Conservation (phyloP, 306 rosid genomes). For the Cicer arietinum region DNA sequence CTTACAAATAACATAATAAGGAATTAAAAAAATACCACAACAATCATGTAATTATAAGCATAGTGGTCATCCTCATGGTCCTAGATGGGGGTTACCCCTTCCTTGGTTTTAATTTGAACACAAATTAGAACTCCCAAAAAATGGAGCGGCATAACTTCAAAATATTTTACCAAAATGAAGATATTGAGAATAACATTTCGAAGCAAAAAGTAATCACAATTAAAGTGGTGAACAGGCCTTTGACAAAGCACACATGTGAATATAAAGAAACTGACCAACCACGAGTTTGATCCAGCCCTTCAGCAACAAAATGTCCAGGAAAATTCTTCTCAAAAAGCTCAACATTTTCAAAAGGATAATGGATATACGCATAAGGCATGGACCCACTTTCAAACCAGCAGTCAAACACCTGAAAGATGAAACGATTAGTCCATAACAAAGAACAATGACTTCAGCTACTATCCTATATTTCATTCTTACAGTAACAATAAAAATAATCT, state of each 20-base stretch:
- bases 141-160: neutral
- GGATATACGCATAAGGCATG: conserved; percentile 97
- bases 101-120: conserved; percentile 22
- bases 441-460: conserved; percentile 24
- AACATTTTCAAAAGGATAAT: conserved; percentile 88
- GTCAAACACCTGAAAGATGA: conserved; percentile 84
- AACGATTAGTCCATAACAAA: conserved; percentile 32
- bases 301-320: conserved; percentile 97
- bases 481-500: neutral
- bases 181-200: conserved; percentile 7
- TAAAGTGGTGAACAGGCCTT: conserved; percentile 23
- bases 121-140: conserved; percentile 21
- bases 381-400: conserved; percentile 99
- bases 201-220: conserved; percentile 19
- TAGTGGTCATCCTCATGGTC: neutral
- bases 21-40: conserved; percentile 1
- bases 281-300: conserved; percentile 97
- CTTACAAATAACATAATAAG: neutral
- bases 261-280: conserved; percentile 77
- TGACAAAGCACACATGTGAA: conserved; percentile 22
- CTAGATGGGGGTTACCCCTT: neutral
- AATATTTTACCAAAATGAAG: neutral
- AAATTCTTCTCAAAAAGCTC: conserved; percentile 93
- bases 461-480: neutral
- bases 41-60: conserved; percentile 2